A percentile compares a stretch with the other conserved stretches of the same genome.
Conservation (phyloP, 2,329 filamentous ascomycete species). For the Dactylella cylindrospora region DNA sequence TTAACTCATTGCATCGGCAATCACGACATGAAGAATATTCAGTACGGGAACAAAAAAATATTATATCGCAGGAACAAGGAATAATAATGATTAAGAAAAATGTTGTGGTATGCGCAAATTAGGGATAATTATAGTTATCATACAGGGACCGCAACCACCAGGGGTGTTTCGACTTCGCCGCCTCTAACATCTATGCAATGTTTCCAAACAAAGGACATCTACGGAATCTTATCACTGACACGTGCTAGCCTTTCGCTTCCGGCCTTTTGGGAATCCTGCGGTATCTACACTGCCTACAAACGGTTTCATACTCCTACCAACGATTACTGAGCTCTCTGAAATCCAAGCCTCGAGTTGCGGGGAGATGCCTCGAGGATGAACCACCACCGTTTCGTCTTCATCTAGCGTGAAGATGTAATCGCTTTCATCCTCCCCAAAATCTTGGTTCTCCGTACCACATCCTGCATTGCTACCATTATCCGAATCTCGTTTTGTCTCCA, state of each 20-base stretch:
- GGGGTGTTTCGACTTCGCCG: conserved; percentile 31
- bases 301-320: conserved; percentile 36
- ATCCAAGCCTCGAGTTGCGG: conserved; percentile 40
- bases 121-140: conserved; percentile 14
- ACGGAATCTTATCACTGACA: conserved; percentile 25
- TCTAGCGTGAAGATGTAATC: conserved; percentile 29
- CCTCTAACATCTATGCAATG: conserved; percentile 26
- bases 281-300: conserved; percentile 11
- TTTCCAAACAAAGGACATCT: conserved; percentile 38
- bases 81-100: no score
- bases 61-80: no score
- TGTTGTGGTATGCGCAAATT: no score
- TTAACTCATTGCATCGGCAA: conserved; percentile 13
- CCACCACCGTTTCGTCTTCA: conserved; percentile 20
- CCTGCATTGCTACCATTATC: conserved; percentile 19
- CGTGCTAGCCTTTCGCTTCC: conserved; percentile 44
- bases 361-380: conserved; percentile 27
- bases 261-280: conserved; percentile 25
- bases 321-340: conserved; percentile 43
- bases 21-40: conserved; percentile 6
- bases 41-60: no score
- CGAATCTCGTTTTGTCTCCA: conserved; percentile 21
- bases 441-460: conserved; percentile 9
- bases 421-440: neutral
- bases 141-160: conserved; percentile 19